Conservation (phyloP, 768 basidiomycete genomes). For the Tulasnella sp. region DNA sequence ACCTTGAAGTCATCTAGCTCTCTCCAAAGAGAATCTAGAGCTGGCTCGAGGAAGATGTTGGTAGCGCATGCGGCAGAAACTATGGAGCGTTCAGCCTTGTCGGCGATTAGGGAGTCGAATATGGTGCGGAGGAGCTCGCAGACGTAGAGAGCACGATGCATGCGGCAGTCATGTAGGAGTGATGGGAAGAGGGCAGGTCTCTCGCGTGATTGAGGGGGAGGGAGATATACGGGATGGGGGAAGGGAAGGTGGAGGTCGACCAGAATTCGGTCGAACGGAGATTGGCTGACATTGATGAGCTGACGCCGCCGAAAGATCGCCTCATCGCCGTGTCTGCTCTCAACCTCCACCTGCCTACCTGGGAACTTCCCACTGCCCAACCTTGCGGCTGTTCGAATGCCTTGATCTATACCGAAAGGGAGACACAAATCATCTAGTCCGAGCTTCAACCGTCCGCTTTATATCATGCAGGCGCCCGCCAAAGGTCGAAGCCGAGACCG, state of each 20-base stretch:
- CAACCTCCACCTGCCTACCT: neutral
- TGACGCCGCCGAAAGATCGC: neutral
- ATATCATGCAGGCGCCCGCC: neutral
- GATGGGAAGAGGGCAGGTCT: neutral
- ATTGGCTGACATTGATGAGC: neutral
- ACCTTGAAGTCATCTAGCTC: constrained; percentile 4
- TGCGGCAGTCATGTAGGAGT: neutral
- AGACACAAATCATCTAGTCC: neutral
- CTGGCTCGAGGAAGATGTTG: neutral
- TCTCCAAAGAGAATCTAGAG: constrained; percentile 5
- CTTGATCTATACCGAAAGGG: neutral
- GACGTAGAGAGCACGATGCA: constrained; percentile 5
- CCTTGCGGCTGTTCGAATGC: neutral
- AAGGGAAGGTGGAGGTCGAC: neutral
- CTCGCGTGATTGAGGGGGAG: neutral
- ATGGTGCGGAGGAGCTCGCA: neutral
- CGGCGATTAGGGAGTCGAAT: neutral
- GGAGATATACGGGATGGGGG: neutral
- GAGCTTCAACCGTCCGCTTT: neutral
- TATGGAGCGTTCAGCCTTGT: neutral
- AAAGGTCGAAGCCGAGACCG: neutral
- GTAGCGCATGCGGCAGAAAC: neutral
- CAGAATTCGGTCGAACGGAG: neutral
- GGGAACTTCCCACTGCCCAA: neutral
- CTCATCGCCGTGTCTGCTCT: neutral